Evolutionary conservation across 2,329 filamentous ascomycete species (phyloP).

Genomic region (Fusarium temperatum): DNA sequence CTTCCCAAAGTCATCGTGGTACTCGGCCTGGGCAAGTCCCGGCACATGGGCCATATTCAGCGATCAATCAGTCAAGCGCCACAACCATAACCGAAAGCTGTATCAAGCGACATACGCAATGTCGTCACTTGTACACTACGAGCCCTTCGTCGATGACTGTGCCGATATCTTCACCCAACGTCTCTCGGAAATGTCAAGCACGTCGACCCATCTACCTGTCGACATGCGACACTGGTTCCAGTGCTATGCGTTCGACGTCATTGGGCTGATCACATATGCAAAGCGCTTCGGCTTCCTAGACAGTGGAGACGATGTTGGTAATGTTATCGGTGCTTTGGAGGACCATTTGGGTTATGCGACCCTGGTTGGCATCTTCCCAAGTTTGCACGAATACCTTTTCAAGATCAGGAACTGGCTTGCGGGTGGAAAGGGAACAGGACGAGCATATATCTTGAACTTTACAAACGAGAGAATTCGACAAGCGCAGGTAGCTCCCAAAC

Average conservation of each 20-base stretch:
- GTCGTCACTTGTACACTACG: constrained; percentile 23
- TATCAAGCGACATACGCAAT: constrained; percentile 29
- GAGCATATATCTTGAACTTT: constrained; percentile 18
- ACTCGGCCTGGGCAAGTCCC: not conserved
- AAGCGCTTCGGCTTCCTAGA: constrained; percentile 25
- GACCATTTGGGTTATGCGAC: constrained; percentile 9
- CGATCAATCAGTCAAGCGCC: not conserved
- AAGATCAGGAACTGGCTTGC: constrained; percentile 10
- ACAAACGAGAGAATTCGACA: constrained; percentile 12
- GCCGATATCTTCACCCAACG: constrained; percentile 7
- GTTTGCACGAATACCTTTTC: not conserved
- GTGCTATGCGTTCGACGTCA: constrained; percentile 30
- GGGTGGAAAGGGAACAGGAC: not conserved
- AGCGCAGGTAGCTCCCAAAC: constrained; percentile 1
- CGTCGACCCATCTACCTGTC: accelerated
- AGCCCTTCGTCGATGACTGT: constrained; percentile 19
- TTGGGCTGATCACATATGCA: constrained; percentile 23
- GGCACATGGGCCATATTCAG: constrained; percentile 7
- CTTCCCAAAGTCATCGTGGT: constrained; percentile 29
- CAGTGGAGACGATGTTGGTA: constrained; percentile 7
- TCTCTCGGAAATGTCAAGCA: not conserved
- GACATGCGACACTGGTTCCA: constrained; percentile 30
- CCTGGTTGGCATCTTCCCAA: not conserved
- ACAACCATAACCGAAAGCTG: constrained; percentile 7
- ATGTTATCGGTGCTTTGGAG: constrained; percentile 15